phyloP scores from a whole-genome alignment of 225 moss, liverwort and hornwort genomes.

The Polytrichum commune region DNA sequence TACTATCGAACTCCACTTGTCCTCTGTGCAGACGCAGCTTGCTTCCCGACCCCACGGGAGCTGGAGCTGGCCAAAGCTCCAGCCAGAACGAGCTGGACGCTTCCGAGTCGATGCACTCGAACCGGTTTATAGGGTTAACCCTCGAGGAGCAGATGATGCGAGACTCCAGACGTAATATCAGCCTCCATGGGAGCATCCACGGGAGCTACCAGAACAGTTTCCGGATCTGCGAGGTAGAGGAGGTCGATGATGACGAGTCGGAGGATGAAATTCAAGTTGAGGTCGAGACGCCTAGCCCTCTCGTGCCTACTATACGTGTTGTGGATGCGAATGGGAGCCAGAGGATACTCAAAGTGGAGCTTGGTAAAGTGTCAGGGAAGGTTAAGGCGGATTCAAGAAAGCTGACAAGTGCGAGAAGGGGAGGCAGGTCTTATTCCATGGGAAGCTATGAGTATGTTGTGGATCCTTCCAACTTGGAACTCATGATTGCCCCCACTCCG shows the following conservation, averaged over 20 bases:
- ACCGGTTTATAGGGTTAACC: constrained; percentile 25
- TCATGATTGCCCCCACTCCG: constrained; percentile 83
- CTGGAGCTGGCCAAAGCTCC: neutral
- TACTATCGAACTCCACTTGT: constrained; percentile 68
- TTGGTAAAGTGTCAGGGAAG: constrained; percentile 36
- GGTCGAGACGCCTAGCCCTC: constrained; percentile 40
- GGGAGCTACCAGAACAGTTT: constrained; percentile 56
- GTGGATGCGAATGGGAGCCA: constrained; percentile 39
- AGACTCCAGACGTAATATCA: constrained; percentile 20
- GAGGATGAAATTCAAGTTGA: constrained; percentile 49
- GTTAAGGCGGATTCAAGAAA: constrained; percentile 51
- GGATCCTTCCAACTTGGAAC: constrained; percentile 83
- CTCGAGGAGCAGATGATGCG: constrained; percentile 23
- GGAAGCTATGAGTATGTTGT: constrained; percentile 90
- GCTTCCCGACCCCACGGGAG: constrained; percentile 43
- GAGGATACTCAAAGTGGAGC: constrained; percentile 69
- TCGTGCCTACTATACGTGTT: constrained; percentile 42
- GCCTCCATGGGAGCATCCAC: constrained; percentile 48
- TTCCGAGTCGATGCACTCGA: constrained; percentile 37
- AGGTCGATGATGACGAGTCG: constrained; percentile 28
- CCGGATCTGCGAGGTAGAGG: constrained; percentile 52
- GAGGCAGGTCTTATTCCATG: constrained; percentile 87
- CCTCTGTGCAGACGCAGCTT: constrained; percentile 68
- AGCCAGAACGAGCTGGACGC: constrained; percentile 18
- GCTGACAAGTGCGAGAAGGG: constrained; percentile 21